Conservation (phyloP, 1,139 yeast species). For the Sugiyamaella castrensis region DNA sequence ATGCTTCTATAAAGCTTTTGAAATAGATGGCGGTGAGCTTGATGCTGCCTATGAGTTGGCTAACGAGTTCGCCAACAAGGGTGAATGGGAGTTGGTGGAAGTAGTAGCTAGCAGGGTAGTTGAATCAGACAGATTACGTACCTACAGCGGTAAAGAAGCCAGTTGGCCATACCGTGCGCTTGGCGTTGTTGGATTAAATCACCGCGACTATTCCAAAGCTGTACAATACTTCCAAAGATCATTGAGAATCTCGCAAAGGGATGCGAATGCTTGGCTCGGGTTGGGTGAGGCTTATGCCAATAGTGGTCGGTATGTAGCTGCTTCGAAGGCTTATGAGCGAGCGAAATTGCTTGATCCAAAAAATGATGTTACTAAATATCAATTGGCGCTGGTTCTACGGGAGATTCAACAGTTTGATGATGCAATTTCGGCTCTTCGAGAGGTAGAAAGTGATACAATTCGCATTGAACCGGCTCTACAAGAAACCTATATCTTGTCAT, state of each 20-base stretch:
- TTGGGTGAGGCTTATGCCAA: slow-evolving; percentile 87
- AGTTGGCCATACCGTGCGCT: slow-evolving; percentile 87
- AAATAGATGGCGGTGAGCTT: slow-evolving; percentile 72
- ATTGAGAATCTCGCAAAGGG: slow-evolving; percentile 62
- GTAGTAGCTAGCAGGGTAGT: slow-evolving; percentile 58
- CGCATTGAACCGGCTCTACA: slow-evolving; percentile 43
- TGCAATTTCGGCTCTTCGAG: slow-evolving; percentile 44
- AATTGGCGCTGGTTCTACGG: slow-evolving; percentile 61
- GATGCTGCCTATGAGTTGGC: slow-evolving; percentile 73
- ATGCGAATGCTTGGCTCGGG: slow-evolving; percentile 85
- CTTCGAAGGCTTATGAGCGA: slow-evolving; percentile 72
- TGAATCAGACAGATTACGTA: slow-evolving; percentile 56
- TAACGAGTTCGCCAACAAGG: slow-evolving; percentile 56
- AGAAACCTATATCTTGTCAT: slow-evolving; percentile 55
- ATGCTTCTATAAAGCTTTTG: slow-evolving; percentile 88
- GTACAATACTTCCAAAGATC: slow-evolving; percentile 88
- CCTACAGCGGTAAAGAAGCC: slow-evolving; percentile 39
- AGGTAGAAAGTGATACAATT: slow-evolving; percentile 3
- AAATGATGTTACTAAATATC: slow-evolving; percentile 62
- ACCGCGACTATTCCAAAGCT: slow-evolving; percentile 72
- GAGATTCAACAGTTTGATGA: slow-evolving; percentile 51
- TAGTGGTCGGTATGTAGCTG: slow-evolving; percentile 85
- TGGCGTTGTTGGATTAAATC: slow-evolving; percentile 74
- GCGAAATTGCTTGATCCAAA: slow-evolving; percentile 53
- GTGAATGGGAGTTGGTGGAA: slow-evolving; percentile 87